These are phyloP conservation scores for Pythium rhizo-oryzae DNA, from an alignment of 352 stramenopile species.

Conservation along the genomic window DNA sequence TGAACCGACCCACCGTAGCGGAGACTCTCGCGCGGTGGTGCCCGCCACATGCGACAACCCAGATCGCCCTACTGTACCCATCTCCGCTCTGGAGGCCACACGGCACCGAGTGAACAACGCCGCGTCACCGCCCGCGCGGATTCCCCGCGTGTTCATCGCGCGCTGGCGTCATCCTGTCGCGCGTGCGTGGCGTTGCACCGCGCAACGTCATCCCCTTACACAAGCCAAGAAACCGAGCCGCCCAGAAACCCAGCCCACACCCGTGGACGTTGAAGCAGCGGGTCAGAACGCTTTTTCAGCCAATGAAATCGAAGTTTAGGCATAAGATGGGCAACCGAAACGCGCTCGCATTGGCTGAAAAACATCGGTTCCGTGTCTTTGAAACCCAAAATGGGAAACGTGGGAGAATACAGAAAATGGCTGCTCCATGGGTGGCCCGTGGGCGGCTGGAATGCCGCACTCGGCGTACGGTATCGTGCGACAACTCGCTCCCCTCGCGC, in stretches of 20 bases:
- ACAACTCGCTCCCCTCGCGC: too few species aligned
- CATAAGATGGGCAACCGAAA: background rate
- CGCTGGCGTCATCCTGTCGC: background rate
- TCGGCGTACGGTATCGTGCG: background rate
- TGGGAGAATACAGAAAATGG: background rate
- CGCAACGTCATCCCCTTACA: too few species aligned
- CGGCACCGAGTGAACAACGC: too few species aligned
- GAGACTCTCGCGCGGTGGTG: too few species aligned
- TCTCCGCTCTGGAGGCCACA: too few species aligned
- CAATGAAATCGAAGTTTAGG: background rate
- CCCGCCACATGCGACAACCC: too few species aligned
- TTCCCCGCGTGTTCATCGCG: background rate
- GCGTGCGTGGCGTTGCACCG: slow-evolving; percentile 1
- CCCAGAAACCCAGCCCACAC: background rate
- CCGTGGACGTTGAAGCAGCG: slow-evolving; percentile 2
- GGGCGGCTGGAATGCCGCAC: background rate
- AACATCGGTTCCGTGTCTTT: background rate
- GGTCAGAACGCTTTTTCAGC: background rate
- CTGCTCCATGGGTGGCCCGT: background rate
- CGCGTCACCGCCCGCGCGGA: background rate
- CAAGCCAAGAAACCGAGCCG: too few species aligned
- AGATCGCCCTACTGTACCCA: too few species aligned
- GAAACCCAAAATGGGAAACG: background rate
- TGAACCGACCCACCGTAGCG: too few species aligned
- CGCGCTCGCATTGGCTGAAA: slow-evolving; percentile 5